Evolutionary conservation across 1,284 basidiomycete species (phyloP), one percentile per base, ranked within the genome.

Genomic region (Ustilago lituana): DNA sequence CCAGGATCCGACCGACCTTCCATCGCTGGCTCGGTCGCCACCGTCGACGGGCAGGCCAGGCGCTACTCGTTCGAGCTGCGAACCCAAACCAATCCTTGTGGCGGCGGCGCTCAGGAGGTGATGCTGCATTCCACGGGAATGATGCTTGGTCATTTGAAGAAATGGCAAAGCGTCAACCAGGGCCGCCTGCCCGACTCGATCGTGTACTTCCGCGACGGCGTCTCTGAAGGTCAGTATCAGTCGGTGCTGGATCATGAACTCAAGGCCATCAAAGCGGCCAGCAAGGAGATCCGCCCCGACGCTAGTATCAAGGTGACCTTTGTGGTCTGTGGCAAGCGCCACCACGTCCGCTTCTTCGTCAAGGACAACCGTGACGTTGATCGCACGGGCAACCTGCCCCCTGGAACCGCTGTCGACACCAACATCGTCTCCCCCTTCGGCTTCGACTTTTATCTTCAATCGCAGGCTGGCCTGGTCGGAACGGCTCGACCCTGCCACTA

Each of bases 191-290:
- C 84, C 0, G 57, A 77, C 12, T 82, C 77, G 68, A 68, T 84
- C 33, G 79, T 84, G 49, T 82, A 85, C 72, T 84, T 84, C 80
- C 83, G 85, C 43, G 85, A 85, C 60, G 85, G 85, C 46, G 84
- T 85, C 0, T 83, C 82, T 12, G 84, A 86, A 55, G 85, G 85
- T 0, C 85, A 85, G 68, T 85, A 83, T 60, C 74, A 79, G 14
- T 73, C 82, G 24, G 84, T 84, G 48, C 82, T 84, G 10, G 72
- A 84, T 60, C 73, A 69, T 8, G 84, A 85, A 66, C 74, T 83
- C 11, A 47, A 73, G 7, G 81, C 82, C 1, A 79, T 85, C 54
- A 74, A 82, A 44, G 58, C 69, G 49, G 80, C 37, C 14, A 74
- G 55, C 17, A 59, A 49, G 5, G 51, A 51, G 48, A 77, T 75